These are phyloP conservation scores for Kokia cookei DNA, from an alignment of 441 rosid species.

Conservation along the genomic window DNA sequence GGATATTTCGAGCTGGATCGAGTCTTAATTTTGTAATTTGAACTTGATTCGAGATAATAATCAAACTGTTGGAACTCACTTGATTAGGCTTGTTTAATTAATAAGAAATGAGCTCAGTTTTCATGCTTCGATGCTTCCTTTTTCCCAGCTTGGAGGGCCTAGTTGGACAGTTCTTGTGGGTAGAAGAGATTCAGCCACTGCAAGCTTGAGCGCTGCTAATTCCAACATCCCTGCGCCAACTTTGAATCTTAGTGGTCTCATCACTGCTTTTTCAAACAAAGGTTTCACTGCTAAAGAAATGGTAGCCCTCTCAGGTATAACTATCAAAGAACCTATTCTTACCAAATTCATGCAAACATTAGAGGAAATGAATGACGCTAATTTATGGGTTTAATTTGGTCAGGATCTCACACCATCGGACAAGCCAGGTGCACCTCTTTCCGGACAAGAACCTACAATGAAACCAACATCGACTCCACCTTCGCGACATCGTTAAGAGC, in stretches of 20 bases:
- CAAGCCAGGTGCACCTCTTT: conserved; percentile 19
- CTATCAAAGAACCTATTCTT: background rate
- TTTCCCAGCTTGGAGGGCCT: conserved; percentile 28
- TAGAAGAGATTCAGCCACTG: conserved; percentile 38
- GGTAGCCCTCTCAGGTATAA: conserved; percentile 33
- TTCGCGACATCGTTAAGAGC: conserved; percentile 8
- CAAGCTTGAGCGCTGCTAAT: conserved; percentile 35
- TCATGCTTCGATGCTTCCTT: background rate
- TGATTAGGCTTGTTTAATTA: too few species aligned
- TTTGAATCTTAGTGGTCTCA: conserved; percentile 24
- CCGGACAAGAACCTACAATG: conserved; percentile 19
- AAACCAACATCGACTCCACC: conserved; percentile 10
- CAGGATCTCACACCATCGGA: conserved; percentile 28
- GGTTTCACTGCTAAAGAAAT: conserved; percentile 29
- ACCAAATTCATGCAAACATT: background rate
- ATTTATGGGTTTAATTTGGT: background rate
- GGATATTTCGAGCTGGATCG: too few species aligned
- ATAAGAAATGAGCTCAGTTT: too few species aligned
- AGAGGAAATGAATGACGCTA: background rate
- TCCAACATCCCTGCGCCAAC: conserved; percentile 29
- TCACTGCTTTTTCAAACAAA: conserved; percentile 25
- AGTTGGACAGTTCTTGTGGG: conserved; percentile 35
- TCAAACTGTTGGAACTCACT: too few species aligned
- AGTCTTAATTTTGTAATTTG: too few species aligned
- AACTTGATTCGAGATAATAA: too few species aligned